phyloP scores from a whole-genome alignment of 768 basidiomycete genomes.

The Mycena epipterygia region DNA sequence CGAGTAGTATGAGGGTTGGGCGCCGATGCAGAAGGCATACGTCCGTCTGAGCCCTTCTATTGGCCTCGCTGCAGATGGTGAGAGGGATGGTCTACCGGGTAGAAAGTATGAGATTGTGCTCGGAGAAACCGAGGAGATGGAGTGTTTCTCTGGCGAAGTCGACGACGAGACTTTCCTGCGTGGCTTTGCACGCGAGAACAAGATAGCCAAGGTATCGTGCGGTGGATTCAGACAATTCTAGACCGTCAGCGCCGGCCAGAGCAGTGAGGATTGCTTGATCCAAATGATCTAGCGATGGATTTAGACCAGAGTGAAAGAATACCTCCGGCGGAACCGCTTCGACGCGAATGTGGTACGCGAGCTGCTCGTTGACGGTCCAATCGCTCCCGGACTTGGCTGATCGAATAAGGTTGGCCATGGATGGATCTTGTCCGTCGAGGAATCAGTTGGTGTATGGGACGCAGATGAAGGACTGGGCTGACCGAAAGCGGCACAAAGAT shows the following conservation, averaged over 20 bases:
- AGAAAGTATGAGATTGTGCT: constrained; percentile 26
- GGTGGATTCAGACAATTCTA: constrained; percentile 37
- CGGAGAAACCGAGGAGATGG: constrained; percentile 41
- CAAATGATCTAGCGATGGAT: constrained; percentile 44
- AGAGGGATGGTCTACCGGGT: constrained; percentile 44
- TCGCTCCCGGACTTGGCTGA: constrained; percentile 41
- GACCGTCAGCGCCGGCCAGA: constrained; percentile 28
- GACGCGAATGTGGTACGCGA: constrained; percentile 45
- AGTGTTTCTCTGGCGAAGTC: constrained; percentile 44
- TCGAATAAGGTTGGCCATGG: constrained; percentile 40
- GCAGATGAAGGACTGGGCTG: no score
- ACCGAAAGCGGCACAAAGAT: no score
- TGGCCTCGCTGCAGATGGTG: constrained; percentile 44
- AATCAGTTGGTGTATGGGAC: no score
- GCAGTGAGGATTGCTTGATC: constrained; percentile 42
- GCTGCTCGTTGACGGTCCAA: constrained; percentile 39
- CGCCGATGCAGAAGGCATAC: constrained; percentile 44
- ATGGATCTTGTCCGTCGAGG: no score
- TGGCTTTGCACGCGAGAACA: constrained; percentile 36
- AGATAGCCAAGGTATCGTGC: constrained; percentile 41
- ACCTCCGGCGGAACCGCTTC: constrained; percentile 20
- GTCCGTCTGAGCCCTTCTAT: constrained; percentile 39
- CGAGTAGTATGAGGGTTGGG: constrained; percentile 37
- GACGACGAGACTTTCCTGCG: constrained; percentile 39
- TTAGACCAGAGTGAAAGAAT: constrained; percentile 39